phyloP scores from a whole-genome alignment of 441 rosid species.

The Bocquillonia castaneifolia region DNA sequence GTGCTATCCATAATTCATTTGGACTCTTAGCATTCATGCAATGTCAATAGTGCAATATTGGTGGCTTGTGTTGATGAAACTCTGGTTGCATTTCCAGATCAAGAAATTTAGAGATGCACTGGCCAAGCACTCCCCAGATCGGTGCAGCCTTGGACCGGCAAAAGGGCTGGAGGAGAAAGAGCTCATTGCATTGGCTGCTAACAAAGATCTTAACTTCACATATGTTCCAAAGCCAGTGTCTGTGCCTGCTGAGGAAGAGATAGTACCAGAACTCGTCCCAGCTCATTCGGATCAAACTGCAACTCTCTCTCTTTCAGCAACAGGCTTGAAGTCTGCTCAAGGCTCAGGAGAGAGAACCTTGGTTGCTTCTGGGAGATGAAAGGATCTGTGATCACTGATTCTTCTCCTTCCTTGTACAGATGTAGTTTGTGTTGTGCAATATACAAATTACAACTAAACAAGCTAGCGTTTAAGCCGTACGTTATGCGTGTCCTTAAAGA shows the following conservation, averaged over 20 bases:
- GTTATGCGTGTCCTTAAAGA: conserved; percentile 13
- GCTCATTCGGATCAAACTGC: conserved; percentile 24
- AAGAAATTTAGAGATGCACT: conserved; percentile 88
- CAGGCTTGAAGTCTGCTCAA: conserved; percentile 23
- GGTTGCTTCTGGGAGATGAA: conserved; percentile 56
- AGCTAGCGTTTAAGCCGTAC: conserved; percentile 12
- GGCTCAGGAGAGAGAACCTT: conserved; percentile 39
- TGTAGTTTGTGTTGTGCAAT: conserved; percentile 13
- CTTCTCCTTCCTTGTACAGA: conserved; percentile 47
- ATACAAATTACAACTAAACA: conserved; percentile 9
- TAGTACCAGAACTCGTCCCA: conserved; percentile 12
- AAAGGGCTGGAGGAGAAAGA: conserved; percentile 91
- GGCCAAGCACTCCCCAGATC: conserved; percentile 66
- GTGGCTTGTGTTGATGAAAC: background rate
- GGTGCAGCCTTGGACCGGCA: conserved; percentile 72
- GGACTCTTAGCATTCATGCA: background rate
- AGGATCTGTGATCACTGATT: conserved; percentile 17
- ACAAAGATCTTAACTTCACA: conserved; percentile 67
- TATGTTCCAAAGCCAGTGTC: conserved; percentile 43
- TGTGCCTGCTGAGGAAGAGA: conserved; percentile 27
- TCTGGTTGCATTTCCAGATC: conserved; percentile 40
- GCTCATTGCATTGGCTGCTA: conserved; percentile 76
- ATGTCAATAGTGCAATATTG: background rate
- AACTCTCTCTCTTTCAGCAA: conserved; percentile 27
- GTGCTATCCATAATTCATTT: background rate